Conservation (phyloP, 2,329 filamentous ascomycete species). For the Fusarium buharicum region DNA sequence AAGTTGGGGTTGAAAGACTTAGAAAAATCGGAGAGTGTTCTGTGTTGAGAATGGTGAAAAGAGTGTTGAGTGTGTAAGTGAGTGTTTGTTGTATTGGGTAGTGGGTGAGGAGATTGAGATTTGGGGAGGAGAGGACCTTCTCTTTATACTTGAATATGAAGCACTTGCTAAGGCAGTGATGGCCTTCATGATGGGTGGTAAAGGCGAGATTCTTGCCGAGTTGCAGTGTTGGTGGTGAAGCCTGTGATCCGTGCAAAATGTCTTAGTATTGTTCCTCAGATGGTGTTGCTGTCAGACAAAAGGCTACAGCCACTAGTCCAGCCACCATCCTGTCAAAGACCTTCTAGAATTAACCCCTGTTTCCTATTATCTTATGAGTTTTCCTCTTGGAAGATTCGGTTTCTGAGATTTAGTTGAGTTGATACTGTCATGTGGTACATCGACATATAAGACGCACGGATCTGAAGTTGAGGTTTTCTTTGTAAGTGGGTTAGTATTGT, state of each 20-base stretch:
- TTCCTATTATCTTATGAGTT: not conserved
- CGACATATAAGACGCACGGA: conserved; percentile 12
- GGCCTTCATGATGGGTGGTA: not conserved
- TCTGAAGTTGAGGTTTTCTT: conserved; percentile 18
- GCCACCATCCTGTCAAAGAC: conserved; percentile 11
- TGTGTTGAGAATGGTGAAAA: conserved; percentile 43
- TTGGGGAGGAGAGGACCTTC: not conserved
- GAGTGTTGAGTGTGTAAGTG: conserved; percentile 36
- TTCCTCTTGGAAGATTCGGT: not conserved
- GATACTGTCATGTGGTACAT: conserved; percentile 12
- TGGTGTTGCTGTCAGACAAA: conserved; percentile 42
- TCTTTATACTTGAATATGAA: conserved; percentile 36
- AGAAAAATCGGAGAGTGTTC: conserved; percentile 40
- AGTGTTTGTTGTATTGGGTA: conserved; percentile 28
- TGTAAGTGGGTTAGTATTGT: conserved; percentile 47
- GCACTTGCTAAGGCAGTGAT: not conserved
- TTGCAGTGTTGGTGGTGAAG: conserved; percentile 13
- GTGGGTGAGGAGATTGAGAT: conserved; percentile 17
- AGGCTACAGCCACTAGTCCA: conserved; percentile 7
- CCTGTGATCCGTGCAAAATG: conserved; percentile 35
- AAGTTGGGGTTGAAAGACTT: conserved; percentile 43
- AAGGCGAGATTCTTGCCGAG: conserved; percentile 21
- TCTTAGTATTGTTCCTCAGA: conserved; percentile 37
- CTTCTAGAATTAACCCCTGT: conserved; percentile 12
- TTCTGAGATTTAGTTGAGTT: not conserved